Evolutionary conservation across 768 basidiomycete genomes (phyloP), one percentile per base, ranked within the genome.

Genomic region (Hypholoma fasciculare): DNA sequence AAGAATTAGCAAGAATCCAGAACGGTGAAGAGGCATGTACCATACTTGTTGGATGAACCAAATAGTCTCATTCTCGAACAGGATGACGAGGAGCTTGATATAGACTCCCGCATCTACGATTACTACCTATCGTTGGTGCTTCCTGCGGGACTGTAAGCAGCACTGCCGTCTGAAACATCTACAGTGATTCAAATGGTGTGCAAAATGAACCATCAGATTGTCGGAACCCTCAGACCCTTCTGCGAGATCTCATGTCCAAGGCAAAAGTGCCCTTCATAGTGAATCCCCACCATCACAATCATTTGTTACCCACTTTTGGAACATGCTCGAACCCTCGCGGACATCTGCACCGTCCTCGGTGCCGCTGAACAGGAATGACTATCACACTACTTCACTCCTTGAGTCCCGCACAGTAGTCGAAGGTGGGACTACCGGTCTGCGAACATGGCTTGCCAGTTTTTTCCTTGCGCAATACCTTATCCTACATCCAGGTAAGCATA

Each of bases 361-460:
- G 7, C 7, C 34, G 3, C 58, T 73, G 16, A 65, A 74, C 42
- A 36, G 72, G 2, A 44, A 53, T 4, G 12, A 67, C 19, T 78
- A 74, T 60, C 74, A 78, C 47, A 78, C 70, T 4, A 74, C 79
- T 16, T 91, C 91, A 0, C 71, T 93, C 1, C 71, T 88, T 8
- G 91, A 94, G 71, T 91, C 91, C 1, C 83, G 86, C 7, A 87
- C 83, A 2, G 84, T 79, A 2, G 85, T 92, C 27, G 90, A 92
- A 68, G 75, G 76, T 42, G 91, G 92, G 0, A 93, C 90, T 0
- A 93, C 90, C 1, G 90, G 92, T 12, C 71, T 93, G 49, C 79
- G 88, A 54, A 94, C 91, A 7, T 94, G 92, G 92, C 75, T 79
- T 27, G 89, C 92, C 5, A 87, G 89, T 62, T 80, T 88, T 44